Evolutionary conservation across 176 grass and related monocot genomes (phyloP), one percentile per base, ranked within the genome.

Genomic region (Eremochloa ophiuroides): DNA sequence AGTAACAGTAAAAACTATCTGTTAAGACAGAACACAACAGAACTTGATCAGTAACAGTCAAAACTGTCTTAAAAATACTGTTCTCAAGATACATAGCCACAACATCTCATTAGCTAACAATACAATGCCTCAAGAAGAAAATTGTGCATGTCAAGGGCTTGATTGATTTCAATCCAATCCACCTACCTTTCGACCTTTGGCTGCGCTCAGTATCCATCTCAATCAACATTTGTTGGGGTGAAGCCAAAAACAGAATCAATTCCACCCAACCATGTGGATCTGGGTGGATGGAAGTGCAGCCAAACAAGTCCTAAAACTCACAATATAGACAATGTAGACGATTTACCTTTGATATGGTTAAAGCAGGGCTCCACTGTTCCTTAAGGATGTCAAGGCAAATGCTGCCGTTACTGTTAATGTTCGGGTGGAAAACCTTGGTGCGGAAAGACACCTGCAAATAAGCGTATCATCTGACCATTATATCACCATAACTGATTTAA

Each of bases 391-490:
- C 93, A 77, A 96, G 88, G 87, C 90, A 93, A 78, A 96, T 96
- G 83, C 90, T 96, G 38, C 93, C 93, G 0, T 96, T 93, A 78
- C 93, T 93, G 67, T 96, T 93, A 43, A 96, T 96, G 66, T 96
- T 96, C 26, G 93, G 93, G 81, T 96, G 93, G 68, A 96, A 96
- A 12, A 96, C 93, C 90, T 96, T 96, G 35, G 93, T 96, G 86
- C 93, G 90, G 70, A 96, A 96, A 44, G 88, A 88, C 37, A 96
- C 93, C 93, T 96, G 83, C 30, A 74, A 85, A 69, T 38, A 71
- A 66, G 16, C 33, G 35, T 18, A 71, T 29, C 34, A 75, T 18
- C 18, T 3, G 2, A 10, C 80, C 15, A 69, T 88, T 30, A 88
- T 20, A 44, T 26, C 10, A 0, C 10, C 33, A n/a, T 10, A 30